A percentile compares a stretch with the other conserved stretches of the same genome.
Evolutionary conservation across 257 asterid species (phyloP).

Genomic region (Primulina huaijiensis): DNA sequence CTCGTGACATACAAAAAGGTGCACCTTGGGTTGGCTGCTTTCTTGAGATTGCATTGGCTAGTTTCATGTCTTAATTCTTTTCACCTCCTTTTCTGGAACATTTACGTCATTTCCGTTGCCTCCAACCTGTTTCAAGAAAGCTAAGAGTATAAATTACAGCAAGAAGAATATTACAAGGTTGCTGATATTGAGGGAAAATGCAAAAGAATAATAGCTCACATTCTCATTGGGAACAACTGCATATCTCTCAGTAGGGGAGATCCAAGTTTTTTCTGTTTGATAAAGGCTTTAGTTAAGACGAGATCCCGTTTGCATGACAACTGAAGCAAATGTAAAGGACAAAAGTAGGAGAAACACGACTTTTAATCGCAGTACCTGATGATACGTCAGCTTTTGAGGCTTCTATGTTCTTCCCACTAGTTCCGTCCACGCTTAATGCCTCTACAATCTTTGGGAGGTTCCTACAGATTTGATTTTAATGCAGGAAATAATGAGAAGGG

Average conservation of each 20-base stretch:
- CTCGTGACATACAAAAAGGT: background rate
- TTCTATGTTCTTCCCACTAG: constrained; percentile 69
- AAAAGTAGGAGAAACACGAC: background rate
- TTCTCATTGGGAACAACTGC: constrained; percentile 88
- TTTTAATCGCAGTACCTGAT: constrained; percentile 42
- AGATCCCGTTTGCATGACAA: constrained; percentile 2
- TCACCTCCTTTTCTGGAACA: constrained; percentile 80
- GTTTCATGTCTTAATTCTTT: constrained; percentile 57
- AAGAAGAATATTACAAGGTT: background rate
- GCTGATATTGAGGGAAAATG: background rate
- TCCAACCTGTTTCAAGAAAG: constrained; percentile 24
- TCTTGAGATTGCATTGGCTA: background rate
- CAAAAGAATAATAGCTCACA: constrained; percentile 37
- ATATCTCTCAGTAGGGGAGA: constrained; percentile 87
- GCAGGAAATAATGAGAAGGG: constrained; percentile 3
- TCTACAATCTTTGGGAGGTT: constrained; percentile 80
- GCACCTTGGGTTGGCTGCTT: background rate
- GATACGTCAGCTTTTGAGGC: constrained; percentile 61
- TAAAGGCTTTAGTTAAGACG: constrained; percentile 7
- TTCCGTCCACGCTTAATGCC: constrained; percentile 76
- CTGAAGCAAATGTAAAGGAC: background rate
- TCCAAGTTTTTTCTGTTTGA: constrained; percentile 62
- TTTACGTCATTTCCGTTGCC: constrained; percentile 49
- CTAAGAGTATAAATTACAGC: constrained; percentile 37
- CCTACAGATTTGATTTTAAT: constrained; percentile 35